phyloP scores from a whole-genome alignment of 2,329 filamentous ascomycete genomes.

The Aspergillus pseudoviridinutans region DNA sequence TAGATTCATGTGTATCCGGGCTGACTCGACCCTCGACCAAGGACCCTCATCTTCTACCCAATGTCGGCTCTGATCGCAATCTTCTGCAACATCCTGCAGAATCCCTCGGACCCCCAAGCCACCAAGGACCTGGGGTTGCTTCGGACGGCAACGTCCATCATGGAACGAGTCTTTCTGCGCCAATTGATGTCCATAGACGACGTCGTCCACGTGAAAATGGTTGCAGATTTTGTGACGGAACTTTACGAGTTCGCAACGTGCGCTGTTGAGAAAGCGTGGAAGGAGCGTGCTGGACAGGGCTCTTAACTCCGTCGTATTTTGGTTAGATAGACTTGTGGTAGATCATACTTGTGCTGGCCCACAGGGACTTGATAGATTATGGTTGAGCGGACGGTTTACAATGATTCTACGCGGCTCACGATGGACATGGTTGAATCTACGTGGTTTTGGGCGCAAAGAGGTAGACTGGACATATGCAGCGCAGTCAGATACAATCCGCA shows the following conservation, averaged over 20 bases:
- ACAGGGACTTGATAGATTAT: background rate
- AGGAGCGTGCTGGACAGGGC: constrained; percentile 19
- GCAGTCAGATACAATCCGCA: background rate
- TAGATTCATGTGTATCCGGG: background rate
- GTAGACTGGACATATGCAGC: background rate
- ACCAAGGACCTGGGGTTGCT: constrained; percentile 48
- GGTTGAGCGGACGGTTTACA: too few relatives aligned
- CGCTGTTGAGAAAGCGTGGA: constrained; percentile 41
- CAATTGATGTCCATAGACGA: constrained; percentile 32
- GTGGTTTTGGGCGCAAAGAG: too few relatives aligned
- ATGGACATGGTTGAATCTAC: background rate
- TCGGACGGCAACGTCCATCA: constrained; percentile 40
- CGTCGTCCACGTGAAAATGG: constrained; percentile 37
- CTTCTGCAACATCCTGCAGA: constrained; percentile 53
- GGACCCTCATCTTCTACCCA: constrained; percentile 56
- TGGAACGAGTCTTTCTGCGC: constrained; percentile 35
- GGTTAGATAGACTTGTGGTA: background rate
- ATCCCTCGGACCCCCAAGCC: constrained; percentile 44
- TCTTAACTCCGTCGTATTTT: background rate
- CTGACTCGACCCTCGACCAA: constrained; percentile 17
- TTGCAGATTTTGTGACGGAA: constrained; percentile 45
- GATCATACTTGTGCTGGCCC: background rate
- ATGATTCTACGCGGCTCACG: background rate
- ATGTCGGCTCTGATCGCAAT: constrained; percentile 52
- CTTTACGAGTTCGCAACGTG: constrained; percentile 42